These are phyloP conservation scores for Zarea fungicola DNA, from an alignment of 2,329 filamentous ascomycete species.

Conservation along the genomic window DNA sequence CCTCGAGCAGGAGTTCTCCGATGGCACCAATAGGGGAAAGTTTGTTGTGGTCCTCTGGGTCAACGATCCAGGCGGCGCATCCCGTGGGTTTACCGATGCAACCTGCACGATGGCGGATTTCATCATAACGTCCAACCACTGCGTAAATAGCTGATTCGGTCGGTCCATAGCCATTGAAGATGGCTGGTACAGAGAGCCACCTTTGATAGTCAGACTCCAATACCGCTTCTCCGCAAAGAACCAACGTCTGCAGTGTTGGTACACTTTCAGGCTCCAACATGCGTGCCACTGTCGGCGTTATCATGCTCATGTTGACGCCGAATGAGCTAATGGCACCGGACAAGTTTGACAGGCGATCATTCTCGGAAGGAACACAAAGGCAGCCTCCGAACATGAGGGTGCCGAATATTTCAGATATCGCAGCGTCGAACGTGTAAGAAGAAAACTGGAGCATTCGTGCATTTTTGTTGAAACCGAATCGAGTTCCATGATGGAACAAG, in stretches of 20 bases:
- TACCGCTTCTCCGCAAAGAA: background rate
- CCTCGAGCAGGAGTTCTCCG: background rate
- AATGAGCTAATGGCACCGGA: background rate
- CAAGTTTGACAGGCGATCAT: background rate
- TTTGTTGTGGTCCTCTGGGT: slow-evolving; percentile 5
- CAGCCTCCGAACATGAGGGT: background rate
- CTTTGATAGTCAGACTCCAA: background rate
- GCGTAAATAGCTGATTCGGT: background rate
- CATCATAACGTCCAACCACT: background rate
- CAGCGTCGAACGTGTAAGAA: background rate
- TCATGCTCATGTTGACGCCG: background rate
- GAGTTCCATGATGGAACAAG: background rate
- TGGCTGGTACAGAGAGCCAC: background rate
- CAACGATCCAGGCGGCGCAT: slow-evolving; percentile 8
- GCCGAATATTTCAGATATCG: background rate
- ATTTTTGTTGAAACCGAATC: background rate
- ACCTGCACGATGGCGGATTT: background rate
- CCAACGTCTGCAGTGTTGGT: background rate
- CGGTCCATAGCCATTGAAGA: background rate
- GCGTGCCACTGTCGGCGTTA: background rate
- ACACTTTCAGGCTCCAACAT: background rate
- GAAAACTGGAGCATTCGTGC: background rate
- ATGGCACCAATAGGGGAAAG: background rate
- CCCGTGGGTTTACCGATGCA: background rate
- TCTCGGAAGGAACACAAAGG: background rate